Evolutionary conservation across 1,284 basidiomycete genomes (phyloP), one percentile per base, ranked within the genome.

Genomic region (Austroboletus sp.): DNA sequence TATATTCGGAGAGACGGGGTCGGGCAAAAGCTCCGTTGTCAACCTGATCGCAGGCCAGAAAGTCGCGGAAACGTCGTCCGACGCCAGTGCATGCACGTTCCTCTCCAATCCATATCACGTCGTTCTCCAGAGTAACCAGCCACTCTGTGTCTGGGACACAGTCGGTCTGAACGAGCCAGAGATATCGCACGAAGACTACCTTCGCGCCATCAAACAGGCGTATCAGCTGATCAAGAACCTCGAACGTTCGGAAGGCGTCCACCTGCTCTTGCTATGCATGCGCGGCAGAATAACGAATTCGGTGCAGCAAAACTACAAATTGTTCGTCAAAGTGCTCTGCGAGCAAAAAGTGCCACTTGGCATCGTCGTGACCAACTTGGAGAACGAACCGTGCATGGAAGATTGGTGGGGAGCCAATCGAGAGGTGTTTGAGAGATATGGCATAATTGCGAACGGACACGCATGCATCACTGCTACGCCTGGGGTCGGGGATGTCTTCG

Each of bases 361-460:
- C 11, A 32, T 67, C 16, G 58, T 64, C 29, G 45, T 71, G 23
- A 71, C 69, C 15, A 52, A 66, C 16, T 50, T 68, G 40, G 69
- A 71, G 54, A 51, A 61, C 13, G 64, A 71, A 39, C 34, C 1
- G 91, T 39, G 39, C 12, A 62, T 61, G 63, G 63, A 61, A 17
- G 37, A 5, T 12, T 61, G 59, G 61, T 65, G 59, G 61, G 15
- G 36, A 11, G 10, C 15, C 8, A 65, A 63, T 39, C 0, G 51
- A 27, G 16, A 23, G 12, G 37, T 32, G n/a, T 63, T 65, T 37
- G 35, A 34, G 35, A 32, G n/a, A 30, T 57, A 45, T 32, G 49
- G 42, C 1, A 53, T 60, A 47, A 42, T 31, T 30, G 3, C 44
- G 1, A 13, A 42, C 8, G 59, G 61, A 31, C 62, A 65, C 23